These are phyloP conservation scores for Bretschneidera sinensis DNA, from an alignment of 345 rosid genomes.

Conservation along the genomic window DNA sequence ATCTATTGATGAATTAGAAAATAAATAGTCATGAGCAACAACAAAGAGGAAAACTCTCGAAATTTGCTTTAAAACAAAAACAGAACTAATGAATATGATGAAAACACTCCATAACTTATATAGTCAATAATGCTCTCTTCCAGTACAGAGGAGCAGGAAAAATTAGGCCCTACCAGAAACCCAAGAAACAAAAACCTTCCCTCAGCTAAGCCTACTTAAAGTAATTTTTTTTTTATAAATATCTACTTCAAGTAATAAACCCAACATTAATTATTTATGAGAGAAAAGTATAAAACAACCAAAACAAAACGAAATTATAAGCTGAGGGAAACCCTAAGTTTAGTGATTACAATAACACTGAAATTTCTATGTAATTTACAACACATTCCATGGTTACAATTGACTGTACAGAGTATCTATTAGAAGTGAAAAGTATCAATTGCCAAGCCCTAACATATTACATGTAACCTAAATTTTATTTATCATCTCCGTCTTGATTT, in stretches of 20 bases:
- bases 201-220: background rate
- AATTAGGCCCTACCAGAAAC: too few relatives aligned
- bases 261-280: background rate
- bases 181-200: background rate
- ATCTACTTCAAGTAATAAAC: too few relatives aligned
- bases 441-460: background rate
- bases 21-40: background rate
- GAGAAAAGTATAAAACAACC: too few relatives aligned
- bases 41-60: background rate
- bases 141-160: background rate
- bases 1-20: background rate
- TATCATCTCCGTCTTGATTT: conserved; percentile 8
- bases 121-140: background rate
- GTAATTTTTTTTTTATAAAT: too few relatives aligned
- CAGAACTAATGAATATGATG: background rate
- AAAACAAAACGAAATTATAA: too few relatives aligned
- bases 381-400: background rate
- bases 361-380: background rate
- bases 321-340: background rate
- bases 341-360: background rate
- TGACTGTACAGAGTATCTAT: background rate
- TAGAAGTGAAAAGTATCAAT: background rate
- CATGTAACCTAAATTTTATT: background rate
- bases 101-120: background rate
- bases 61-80: background rate